phyloP scores from a whole-genome alignment of 129 eudicot species.

The Flaveria bidentis region DNA sequence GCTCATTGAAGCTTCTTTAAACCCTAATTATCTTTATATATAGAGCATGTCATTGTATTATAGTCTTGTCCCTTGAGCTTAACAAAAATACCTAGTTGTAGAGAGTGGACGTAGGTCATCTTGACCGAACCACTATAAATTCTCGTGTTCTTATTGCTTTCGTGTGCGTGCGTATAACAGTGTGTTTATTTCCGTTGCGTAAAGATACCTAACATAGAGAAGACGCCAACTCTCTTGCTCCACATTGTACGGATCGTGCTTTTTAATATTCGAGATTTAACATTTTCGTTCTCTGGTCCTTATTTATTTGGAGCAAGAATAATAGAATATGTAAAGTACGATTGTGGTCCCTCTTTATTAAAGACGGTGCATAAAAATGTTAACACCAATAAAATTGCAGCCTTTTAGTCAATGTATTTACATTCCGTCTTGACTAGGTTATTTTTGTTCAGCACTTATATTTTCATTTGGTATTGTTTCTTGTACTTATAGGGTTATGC shows the following conservation, averaged over 20 bases:
- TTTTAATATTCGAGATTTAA: background rate
- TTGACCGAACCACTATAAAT: no score
- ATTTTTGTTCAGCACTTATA: background rate
- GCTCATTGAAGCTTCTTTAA: no score
- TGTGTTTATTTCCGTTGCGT: no score
- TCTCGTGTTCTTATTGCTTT: no score
- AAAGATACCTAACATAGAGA: no score
- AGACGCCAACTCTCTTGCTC: background rate
- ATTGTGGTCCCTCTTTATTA: conserved; percentile 5
- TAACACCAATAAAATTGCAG: conserved; percentile 3
- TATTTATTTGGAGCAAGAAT: conserved; percentile 5
- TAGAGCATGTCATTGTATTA: no score
- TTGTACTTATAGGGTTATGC: conserved; percentile 81
- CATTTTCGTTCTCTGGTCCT: background rate
- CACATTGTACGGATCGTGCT: background rate
- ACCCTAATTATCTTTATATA: no score
- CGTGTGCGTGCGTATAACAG: no score
- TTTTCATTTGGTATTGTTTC: conserved; percentile 3
- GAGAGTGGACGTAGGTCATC: no score
- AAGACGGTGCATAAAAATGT: background rate
- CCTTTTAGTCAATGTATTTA: conserved; percentile 8
- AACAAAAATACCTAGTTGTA: no score
- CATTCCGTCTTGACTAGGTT: conserved; percentile 1
- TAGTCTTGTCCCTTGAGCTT: no score
- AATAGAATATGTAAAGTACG: background rate